These are phyloP conservation scores for Imleria badia DNA, from an alignment of 768 basidiomycete genomes.

Conservation along the genomic window DNA sequence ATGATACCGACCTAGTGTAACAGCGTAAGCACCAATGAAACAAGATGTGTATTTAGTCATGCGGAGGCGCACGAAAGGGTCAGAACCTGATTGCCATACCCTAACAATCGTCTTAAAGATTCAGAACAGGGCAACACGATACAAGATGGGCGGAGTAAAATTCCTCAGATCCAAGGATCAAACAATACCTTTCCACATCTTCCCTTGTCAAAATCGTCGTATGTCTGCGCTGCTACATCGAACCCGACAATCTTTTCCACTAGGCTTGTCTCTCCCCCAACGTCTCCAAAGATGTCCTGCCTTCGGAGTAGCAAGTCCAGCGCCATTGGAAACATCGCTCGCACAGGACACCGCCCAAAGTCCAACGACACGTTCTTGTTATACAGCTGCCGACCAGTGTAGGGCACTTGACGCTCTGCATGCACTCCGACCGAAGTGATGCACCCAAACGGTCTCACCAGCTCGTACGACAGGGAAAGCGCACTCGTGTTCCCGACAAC, in stretches of 20 bases:
- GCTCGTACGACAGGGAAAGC: conserved; percentile 60
- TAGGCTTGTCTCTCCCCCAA: conserved; percentile 59
- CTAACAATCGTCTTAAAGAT: too few relatives aligned
- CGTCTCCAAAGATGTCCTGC: conserved; percentile 72
- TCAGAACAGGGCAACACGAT: too few relatives aligned
- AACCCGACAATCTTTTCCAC: conserved; percentile 69
- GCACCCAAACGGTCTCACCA: conserved; percentile 74
- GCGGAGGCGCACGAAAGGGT: too few relatives aligned
- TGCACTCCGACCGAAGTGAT: conserved; percentile 78
- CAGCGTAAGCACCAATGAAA: too few relatives aligned
- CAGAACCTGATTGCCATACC: too few relatives aligned
- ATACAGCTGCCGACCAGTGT: conserved; percentile 58
- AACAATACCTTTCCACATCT: conserved; percentile 76
- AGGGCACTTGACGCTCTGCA: conserved; percentile 51
- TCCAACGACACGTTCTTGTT: conserved; percentile 78
- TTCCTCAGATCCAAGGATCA: conserved; percentile 59
- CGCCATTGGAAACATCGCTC: conserved; percentile 72
- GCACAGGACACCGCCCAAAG: conserved; percentile 80
- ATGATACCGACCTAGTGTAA: too few relatives aligned
- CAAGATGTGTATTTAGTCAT: too few relatives aligned
- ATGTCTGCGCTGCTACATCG: conserved; percentile 54
- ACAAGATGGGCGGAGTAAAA: background rate
- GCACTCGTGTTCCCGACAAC: conserved; percentile 70
- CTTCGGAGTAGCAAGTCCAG: conserved; percentile 66
- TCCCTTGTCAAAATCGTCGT: conserved; percentile 69